Evolutionary conservation across 257 asterid genomes (phyloP).

Genomic region (Galeopsis tetrahit): DNA sequence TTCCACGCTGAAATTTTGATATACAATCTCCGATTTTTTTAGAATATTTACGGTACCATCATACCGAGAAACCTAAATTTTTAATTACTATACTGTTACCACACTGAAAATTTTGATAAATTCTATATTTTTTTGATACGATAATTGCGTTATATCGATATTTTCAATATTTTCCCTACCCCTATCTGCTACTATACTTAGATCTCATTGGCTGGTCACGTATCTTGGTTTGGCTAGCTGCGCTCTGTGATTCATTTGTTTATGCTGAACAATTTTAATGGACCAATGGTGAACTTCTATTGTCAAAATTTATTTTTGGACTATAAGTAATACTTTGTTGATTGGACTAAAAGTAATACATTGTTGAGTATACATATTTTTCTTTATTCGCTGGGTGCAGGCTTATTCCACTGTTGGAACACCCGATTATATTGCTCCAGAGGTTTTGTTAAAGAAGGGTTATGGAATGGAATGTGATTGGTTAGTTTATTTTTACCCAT

Average conservation of each 20-base stretch:
- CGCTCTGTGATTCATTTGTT: slow-evolving; percentile 28
- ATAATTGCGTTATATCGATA: too few relatives aligned
- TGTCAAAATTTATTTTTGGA: slow-evolving; percentile 30
- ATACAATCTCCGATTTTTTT: too few relatives aligned
- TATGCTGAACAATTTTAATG: slow-evolving; percentile 15
- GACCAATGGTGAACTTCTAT: slow-evolving; percentile 3
- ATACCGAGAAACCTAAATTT: too few relatives aligned
- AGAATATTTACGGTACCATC: too few relatives aligned
- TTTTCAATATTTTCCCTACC: too few relatives aligned
- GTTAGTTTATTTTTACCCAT: slow-evolving; percentile 52
- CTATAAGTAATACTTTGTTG: slow-evolving; percentile 24
- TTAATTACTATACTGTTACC: too few relatives aligned
- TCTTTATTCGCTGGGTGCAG: slow-evolving; percentile 51
- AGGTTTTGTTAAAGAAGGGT: slow-evolving; percentile 95
- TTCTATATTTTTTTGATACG: too few relatives aligned
- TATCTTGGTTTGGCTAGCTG: slow-evolving; percentile 24
- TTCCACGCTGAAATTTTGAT: too few relatives aligned
- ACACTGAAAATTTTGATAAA: too few relatives aligned
- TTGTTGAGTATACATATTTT: slow-evolving; percentile 24
- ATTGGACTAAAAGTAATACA: slow-evolving; percentile 26
- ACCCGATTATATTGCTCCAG: slow-evolving; percentile 98
- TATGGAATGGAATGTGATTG: slow-evolving; percentile 99
- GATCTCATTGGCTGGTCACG: slow-evolving; percentile 24
- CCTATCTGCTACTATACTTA: slow-evolving; percentile 10
- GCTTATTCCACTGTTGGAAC: slow-evolving; percentile 99